Evolutionary conservation across 257 asterid genomes (phyloP), one percentile per base, ranked within the genome.

Genomic region (Solanum verrucosum): DNA sequence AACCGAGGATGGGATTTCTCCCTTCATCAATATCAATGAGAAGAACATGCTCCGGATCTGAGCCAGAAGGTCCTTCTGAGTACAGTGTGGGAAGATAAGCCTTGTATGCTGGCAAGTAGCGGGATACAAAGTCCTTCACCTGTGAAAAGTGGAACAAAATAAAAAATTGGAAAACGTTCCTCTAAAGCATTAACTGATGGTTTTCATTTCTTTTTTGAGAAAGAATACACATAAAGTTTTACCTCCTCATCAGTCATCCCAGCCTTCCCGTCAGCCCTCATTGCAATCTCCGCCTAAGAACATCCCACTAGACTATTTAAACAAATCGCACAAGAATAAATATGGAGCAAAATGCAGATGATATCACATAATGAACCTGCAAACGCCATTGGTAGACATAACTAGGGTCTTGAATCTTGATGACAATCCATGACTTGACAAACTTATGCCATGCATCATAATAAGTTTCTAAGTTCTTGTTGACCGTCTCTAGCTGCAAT

Each of bases 231-330:
- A 85, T 29, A 49, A 16, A 73, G 77, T 29, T 31, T 8, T 71
- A 96, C 99, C 99, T 95, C 99, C 87, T 94, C 98, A 81, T 97
- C 98, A 0, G 98, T 90, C 98, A 97, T 90, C 89, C 98, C 98
- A 0, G 98, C 89, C 29, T 92, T 94, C 70, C 99, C 99, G 70
- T 93, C 98, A 23, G 87, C 90, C 90, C 97, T 93, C 99, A 97
- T 97, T 40, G 98, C 99, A 89, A 97, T 91, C 93, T 97, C 99
- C 0, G 99, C 99, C 99, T 97, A 92, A 84, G 89, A 85, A 81
- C 83, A 46, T 35, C 74, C 72, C 84, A 78, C 84, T 42, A 13
- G 21, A 86, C 84, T 38, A 68, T 82, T 89, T 71, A 91, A 83
- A 73, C 56, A 46, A 90, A 37, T 16, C 71, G 27, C 37, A 5